Base-by-base conservation (phyloP, 2,329 filamentous ascomycete species). In the Myriosclerotinia duriaeana region DNA sequence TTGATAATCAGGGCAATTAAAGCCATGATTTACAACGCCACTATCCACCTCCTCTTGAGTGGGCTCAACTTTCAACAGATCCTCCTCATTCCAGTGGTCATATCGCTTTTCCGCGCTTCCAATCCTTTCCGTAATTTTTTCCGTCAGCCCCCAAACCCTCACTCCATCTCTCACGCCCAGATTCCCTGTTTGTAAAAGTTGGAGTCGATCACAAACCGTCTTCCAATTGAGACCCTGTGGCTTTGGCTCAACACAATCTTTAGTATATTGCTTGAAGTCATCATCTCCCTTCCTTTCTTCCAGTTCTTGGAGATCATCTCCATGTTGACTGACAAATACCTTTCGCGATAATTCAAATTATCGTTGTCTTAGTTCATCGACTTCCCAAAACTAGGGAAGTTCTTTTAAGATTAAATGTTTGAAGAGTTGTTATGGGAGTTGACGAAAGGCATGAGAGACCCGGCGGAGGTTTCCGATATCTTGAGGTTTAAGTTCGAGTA, bases 371-470 rank as follows among this genome's bases (percentile, higher is more conserved):
- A 69, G 30, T 14, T 66, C 54, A 52, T 69, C 64, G 17, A 68
- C 66, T 38, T 66, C 66, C 60, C 64, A 68, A 20, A 65, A 68
- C 64, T 64, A 69, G 1, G 66, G 68, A 20, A 68, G 52, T 34
- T 69, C 66, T 46, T 68, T 58, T 9, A 42, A 12, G 30, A 68
- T 66, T 1, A 69, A 52, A 36, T 61, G 42, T 15, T 20, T 68
- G 20, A 66, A 65, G 8, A 68, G 7, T 12, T 56, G 42, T 26
- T 66, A 59, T 8, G 60, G 42, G 0, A 68, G 44, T 34, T 66
- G 66, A 20, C 56, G 50, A 38, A 69, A 68, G 20, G 42, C 54
- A 22, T 64, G 59, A 30, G 66, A 65, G 17, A 62, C 56, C 6
- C 59, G 40, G 11, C 66, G 64, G 5, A 68, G 50, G 38, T 38